A percentile compares a stretch with the other conserved stretches of the same genome.
Evolutionary conservation across 345 rosid species (phyloP).

Genomic region (Mercurialis annua): DNA sequence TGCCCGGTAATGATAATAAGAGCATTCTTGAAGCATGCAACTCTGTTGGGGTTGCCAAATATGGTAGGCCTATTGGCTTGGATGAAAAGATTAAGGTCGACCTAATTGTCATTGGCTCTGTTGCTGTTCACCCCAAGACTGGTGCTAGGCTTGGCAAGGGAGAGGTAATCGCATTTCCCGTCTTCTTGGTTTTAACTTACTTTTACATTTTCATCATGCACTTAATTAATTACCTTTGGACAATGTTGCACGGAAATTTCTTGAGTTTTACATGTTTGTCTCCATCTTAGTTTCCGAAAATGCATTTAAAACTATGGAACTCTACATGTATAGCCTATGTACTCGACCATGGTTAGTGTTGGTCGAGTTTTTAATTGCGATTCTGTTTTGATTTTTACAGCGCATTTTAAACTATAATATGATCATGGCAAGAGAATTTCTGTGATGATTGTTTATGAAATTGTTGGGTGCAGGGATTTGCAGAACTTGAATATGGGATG

Average conservation of each 20-base stretch:
- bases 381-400: constrained; percentile 8
- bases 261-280: too few species aligned
- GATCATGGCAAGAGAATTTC: background rate
- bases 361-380: too few species aligned
- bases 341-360: too few species aligned
- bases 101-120: constrained; percentile 76
- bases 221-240: too few species aligned
- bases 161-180: constrained; percentile 45
- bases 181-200: background rate
- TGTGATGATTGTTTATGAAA: constrained; percentile 9
- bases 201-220: background rate
- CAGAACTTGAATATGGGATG: constrained; percentile 96
- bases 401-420: background rate
- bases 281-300: too few species aligned
- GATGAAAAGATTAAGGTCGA: constrained; percentile 82
- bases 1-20: constrained; percentile 43
- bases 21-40: constrained; percentile 68
- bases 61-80: constrained; percentile 74
- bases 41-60: constrained; percentile 80
- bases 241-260: too few species aligned
- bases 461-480: constrained; percentile 64
- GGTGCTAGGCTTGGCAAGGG: constrained; percentile 97
- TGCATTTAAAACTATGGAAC: too few species aligned
- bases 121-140: constrained; percentile 75
- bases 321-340: too few species aligned